These are phyloP conservation scores for Debaryomyces prosopidis DNA, from an alignment of 805 yeast genomes.

Conservation along the genomic window DNA sequence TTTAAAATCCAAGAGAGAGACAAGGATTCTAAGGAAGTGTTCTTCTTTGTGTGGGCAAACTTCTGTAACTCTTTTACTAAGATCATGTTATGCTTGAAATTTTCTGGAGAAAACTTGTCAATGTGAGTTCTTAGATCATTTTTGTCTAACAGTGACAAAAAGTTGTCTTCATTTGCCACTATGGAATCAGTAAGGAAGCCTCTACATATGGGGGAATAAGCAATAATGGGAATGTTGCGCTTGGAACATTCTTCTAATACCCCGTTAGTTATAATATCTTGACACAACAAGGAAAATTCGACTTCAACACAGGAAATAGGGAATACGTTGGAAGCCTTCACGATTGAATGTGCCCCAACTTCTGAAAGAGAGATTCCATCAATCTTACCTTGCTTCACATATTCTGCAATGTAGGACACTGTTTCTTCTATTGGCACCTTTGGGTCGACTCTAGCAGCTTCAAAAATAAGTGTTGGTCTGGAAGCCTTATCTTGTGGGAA, in stretches of 20 bases:
- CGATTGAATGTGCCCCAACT: conserved; percentile 60
- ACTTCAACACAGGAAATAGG: conserved; percentile 73
- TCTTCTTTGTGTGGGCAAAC: conserved; percentile 46
- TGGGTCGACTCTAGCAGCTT: conserved; percentile 70
- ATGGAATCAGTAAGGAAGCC: conserved; percentile 73
- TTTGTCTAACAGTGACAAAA: conserved; percentile 46
- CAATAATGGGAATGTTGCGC: conserved; percentile 62
- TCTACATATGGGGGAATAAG: conserved; percentile 82
- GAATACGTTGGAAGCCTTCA: conserved; percentile 53
- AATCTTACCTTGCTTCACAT: conserved; percentile 62
- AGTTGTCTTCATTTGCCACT: conserved; percentile 33
- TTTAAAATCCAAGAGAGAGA: conserved; percentile 51
- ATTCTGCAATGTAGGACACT: conserved; percentile 54
- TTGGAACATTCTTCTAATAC: conserved; percentile 59
- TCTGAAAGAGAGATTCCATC: conserved; percentile 78
- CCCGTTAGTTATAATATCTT: conserved; percentile 63
- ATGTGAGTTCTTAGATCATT: conserved; percentile 54
- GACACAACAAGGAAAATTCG: conserved; percentile 73
- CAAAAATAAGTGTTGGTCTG: conserved; percentile 53
- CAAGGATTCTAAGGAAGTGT: conserved; percentile 58
- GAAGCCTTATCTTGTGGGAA: conserved; percentile 26
- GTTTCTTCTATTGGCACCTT: conserved; percentile 59
- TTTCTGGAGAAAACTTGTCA: conserved; percentile 63
- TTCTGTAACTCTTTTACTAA: conserved; percentile 51
- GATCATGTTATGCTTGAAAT: conserved; percentile 51